These are phyloP conservation scores for Ambrosia trifida DNA, from an alignment of 129 eudicot genomes.

Conservation along the genomic window DNA sequence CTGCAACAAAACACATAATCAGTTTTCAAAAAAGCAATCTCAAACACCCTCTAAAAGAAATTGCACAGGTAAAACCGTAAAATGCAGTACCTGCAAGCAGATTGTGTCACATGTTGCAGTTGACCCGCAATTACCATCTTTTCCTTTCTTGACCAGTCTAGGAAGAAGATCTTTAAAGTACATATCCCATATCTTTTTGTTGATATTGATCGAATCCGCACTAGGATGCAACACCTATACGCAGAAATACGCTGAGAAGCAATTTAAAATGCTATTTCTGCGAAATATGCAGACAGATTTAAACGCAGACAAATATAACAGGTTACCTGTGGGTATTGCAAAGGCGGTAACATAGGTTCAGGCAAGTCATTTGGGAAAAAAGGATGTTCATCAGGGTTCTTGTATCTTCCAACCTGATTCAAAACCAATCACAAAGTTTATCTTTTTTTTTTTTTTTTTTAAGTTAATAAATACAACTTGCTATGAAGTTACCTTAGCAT, in stretches of 20 bases:
- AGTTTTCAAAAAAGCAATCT: no score
- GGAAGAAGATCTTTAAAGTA: conserved; percentile 80
- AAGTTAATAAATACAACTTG: conserved; percentile 11
- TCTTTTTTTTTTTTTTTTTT: neutral
- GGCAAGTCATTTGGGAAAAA: conserved; percentile 82
- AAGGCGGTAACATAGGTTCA: conserved; percentile 82
- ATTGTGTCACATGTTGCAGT: conserved; percentile 73
- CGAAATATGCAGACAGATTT: neutral
- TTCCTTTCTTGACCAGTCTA: conserved; percentile 71
- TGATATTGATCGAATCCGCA: conserved; percentile 70
- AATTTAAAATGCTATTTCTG: neutral
- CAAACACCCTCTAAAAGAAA: no score
- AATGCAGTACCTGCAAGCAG: conserved; percentile 70
- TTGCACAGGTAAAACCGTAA: neutral
- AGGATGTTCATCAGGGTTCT: conserved; percentile 93
- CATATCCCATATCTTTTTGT: conserved; percentile 69
- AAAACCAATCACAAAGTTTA: conserved; percentile 22
- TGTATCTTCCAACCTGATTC: conserved; percentile 82
- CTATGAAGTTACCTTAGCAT: conserved; percentile 58
- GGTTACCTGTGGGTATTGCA: conserved; percentile 80
- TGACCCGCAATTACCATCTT: conserved; percentile 84
- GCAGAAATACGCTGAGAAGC: conserved; percentile 13
- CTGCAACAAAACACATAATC: no score
- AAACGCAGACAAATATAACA: conserved; percentile 14
- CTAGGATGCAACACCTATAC: conserved; percentile 74